Evolutionary conservation across 148 eudicot genomes (phyloP), one percentile per base, ranked within the genome.

Genomic region (Arctostaphylos glauca): DNA sequence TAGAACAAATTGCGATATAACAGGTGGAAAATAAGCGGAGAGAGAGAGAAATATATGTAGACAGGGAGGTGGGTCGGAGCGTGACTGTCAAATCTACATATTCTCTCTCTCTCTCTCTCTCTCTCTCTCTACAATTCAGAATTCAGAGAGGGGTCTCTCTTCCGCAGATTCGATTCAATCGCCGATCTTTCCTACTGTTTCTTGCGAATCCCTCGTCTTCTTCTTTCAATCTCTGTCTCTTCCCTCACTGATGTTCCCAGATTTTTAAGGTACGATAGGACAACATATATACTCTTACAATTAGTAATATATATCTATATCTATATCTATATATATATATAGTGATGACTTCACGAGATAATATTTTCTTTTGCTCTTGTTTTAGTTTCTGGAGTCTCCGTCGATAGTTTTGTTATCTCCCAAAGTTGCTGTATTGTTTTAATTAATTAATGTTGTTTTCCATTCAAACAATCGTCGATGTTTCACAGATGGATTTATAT

Each of bases 71-170:
- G 89, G 86, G 85, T 89, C 81, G 83, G 82, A 86, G 89, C 89
- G 85, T 87, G 92, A 92, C 91, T 90, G 90, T 92, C 93, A 90
- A 88, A 91, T 92, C 93, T 89, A 56, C 91, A 86, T 86, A 87
- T 87, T 87, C 90, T 89, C 87, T 85, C 88, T 80, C 89, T 62
- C 59, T 60, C 74, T 21, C 71, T 78, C 80, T 79, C 84, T 82
- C 81, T 59, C 80, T 81, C 81, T 76, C 83, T 83, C 77, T 56
- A 58, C 18, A 66, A 67, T 78, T 50, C 82, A 76, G 74, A 85
- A 80, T 76, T 84, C 80, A 79, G 85, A 76, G 72, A 8, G 75
- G 25, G 56, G 54, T 3, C 81, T 80, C 62, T 58, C 74, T 83
- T 84, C 82, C 68, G 54, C 52, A 88, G 89, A 90, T 87, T 90